phyloP scores from a whole-genome alignment of 2,329 filamentous ascomycete genomes.

The Metarhizium album region DNA sequence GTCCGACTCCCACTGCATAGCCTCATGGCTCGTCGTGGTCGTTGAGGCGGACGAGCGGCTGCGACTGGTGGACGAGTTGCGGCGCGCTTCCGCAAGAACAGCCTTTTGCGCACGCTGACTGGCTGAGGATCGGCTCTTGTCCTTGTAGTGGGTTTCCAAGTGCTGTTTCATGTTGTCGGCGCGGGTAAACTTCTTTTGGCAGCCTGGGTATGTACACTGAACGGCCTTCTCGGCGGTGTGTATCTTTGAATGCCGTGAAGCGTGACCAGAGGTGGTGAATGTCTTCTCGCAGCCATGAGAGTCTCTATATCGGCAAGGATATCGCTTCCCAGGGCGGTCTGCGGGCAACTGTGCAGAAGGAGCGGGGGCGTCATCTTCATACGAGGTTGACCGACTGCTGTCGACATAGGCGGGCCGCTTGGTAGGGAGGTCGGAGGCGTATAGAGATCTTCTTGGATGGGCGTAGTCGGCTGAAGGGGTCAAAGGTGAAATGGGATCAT shows the following conservation, averaged over 20 bases:
- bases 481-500: constrained; percentile 42
- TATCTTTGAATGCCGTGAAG: constrained; percentile 76
- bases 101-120: constrained; percentile 22
- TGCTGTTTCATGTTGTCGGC: constrained; percentile 87
- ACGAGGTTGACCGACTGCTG: constrained; percentile 35
- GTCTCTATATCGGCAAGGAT: constrained; percentile 64
- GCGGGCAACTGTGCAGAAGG: constrained; percentile 25
- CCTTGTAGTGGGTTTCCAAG: constrained; percentile 63
- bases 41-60: constrained; percentile 18
- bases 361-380: constrained; percentile 39
- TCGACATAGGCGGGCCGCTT: constrained; percentile 33
- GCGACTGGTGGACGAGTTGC: constrained; percentile 21
- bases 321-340: constrained; percentile 51
- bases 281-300: constrained; percentile 64
- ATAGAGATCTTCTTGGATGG: constrained; percentile 29
- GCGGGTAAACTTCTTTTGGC: constrained; percentile 70
- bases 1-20: constrained; percentile 29
- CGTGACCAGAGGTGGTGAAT: constrained; percentile 76
- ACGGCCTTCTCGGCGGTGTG: constrained; percentile 74
- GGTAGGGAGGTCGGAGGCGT: constrained; percentile 21
- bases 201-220: constrained; percentile 54
- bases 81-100: constrained; percentile 21
- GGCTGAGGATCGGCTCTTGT: constrained; percentile 38
- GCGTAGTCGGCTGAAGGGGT: constrained; percentile 39
- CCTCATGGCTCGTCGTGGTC: constrained; percentile 9